Percentiles rank a stretch among this genome's conserved stretches.
These are phyloP conservation scores for Hortaea werneckii DNA, from an alignment of 2,329 filamentous ascomycete species.

Conservation along the genomic window DNA sequence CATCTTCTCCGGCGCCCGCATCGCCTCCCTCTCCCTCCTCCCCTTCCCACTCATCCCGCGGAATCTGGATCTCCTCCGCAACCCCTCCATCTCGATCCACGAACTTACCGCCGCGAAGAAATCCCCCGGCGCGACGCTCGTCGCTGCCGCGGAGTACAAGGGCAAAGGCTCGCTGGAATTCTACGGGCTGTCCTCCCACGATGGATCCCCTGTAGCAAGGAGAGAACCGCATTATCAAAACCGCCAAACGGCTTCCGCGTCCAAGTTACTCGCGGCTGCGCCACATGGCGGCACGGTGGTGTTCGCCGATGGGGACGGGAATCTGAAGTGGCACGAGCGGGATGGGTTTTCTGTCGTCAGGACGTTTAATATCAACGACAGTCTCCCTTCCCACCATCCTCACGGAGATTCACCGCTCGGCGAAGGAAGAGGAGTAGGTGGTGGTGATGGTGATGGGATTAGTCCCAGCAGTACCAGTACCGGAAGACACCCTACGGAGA, in stretches of 20 bases:
- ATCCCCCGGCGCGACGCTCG: slow-evolving; percentile 52
- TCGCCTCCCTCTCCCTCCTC: slow-evolving; percentile 62
- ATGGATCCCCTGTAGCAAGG: not conserved
- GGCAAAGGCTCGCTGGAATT: slow-evolving; percentile 82
- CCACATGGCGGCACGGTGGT: slow-evolving; percentile 75
- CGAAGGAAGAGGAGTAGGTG: not conserved
- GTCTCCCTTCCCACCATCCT: not conserved
- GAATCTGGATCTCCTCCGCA: slow-evolving; percentile 49
- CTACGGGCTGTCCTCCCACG: slow-evolving; percentile 49
- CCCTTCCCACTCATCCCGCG: slow-evolving; percentile 57
- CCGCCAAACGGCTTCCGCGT: slow-evolving; percentile 68
- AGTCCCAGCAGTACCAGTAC: not conserved
- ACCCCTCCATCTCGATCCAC: slow-evolving; percentile 38
- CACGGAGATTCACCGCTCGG: not conserved
- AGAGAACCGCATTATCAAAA: slow-evolving; percentile 49
- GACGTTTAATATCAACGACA: slow-evolving; percentile 49
- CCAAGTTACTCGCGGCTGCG: slow-evolving; percentile 71
- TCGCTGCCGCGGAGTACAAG: slow-evolving; percentile 84
- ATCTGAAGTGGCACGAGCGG: slow-evolving; percentile 82
- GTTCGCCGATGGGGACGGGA: slow-evolving; percentile 73
- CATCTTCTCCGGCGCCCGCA: slow-evolving; percentile 71
- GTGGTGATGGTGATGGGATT: no score
- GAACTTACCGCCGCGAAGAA: slow-evolving; percentile 46
- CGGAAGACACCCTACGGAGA: no score
- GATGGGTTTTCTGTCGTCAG: slow-evolving; percentile 55